Evolutionary conservation across 140 eudicot species (phyloP).

Genomic region (Stevia rebaudiana): DNA sequence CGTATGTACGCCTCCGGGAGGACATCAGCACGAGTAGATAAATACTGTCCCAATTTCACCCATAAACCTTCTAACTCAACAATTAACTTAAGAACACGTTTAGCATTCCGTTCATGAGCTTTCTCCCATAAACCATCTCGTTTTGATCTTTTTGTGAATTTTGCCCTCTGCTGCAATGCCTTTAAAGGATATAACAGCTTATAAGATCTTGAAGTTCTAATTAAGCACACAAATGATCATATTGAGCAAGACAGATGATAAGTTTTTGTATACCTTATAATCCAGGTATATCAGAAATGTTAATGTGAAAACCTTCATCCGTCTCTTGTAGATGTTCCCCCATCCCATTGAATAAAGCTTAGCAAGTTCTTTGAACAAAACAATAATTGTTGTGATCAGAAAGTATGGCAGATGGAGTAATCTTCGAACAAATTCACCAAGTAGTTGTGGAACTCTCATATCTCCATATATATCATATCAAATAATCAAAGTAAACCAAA

Average conservation of each 20-base stretch:
- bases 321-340: constrained; percentile 78
- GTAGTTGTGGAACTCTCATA: background rate
- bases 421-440: too few species aligned
- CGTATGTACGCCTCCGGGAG: constrained; percentile 83
- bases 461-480: too few species aligned
- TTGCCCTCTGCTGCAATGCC: constrained; percentile 87
- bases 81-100: constrained; percentile 65
- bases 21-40: constrained; percentile 99
- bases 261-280: constrained; percentile 50
- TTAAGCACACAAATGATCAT: background rate
- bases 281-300: constrained; percentile 78
- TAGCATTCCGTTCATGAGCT: constrained; percentile 96
- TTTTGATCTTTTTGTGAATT: constrained; percentile 61
- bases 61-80: constrained; percentile 91
- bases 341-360: constrained; percentile 49
- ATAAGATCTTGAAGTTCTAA: background rate
- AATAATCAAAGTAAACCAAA: constrained; percentile 1
- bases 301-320: constrained; percentile 73
- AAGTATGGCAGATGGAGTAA: background rate
- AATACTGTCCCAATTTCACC: constrained; percentile 96
- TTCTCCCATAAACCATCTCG: constrained; percentile 70
- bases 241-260: background rate
- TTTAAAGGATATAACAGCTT: constrained; percentile 1
- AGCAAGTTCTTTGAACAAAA: background rate
- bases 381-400: constrained; percentile 1